Evolutionary conservation across 495 filamentous ascomycete genomes (phyloP).

Genomic region (Penicillium macrosclerotiorum): DNA sequence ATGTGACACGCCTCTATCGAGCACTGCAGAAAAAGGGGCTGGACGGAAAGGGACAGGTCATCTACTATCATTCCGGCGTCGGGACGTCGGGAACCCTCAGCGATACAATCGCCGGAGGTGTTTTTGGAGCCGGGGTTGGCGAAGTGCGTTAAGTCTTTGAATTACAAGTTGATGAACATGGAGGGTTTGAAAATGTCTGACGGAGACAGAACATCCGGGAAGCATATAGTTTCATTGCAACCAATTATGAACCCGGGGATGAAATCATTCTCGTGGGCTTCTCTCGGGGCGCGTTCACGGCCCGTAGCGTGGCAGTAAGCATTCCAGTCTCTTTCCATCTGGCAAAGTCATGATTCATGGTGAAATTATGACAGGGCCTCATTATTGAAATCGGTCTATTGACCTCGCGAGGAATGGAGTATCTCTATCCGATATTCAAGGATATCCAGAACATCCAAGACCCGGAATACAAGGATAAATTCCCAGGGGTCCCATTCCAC

Average conservation of each 20-base stretch:
- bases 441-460: slow-evolving; percentile 59
- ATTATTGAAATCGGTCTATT: slow-evolving; percentile 62
- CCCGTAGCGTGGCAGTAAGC: slow-evolving; percentile 50
- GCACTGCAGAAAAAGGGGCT: slow-evolving; percentile 29
- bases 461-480: slow-evolving; percentile 50
- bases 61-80: slow-evolving; percentile 56
- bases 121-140: slow-evolving; percentile 47
- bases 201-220: slow-evolving; percentile 56
- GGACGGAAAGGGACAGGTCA: slow-evolving; percentile 39
- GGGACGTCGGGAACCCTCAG: slow-evolving; percentile 42
- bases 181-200: slow-evolving; percentile 5
- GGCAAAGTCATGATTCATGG: neutral
- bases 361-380: slow-evolving; percentile 49
- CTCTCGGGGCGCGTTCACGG: slow-evolving; percentile 72
- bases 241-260: slow-evolving; percentile 65
- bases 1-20: slow-evolving; percentile 44
- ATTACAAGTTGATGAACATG: too few species aligned
- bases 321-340: neutral
- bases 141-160: slow-evolving; percentile 32
- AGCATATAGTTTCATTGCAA: slow-evolving; percentile 63
- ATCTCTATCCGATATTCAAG: slow-evolving; percentile 62
- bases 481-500: slow-evolving; percentile 55
- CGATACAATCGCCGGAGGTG: slow-evolving; percentile 48
- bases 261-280: slow-evolving; percentile 72
- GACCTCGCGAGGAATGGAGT: slow-evolving; percentile 61